Evolutionary conservation across 169 alveolate species (phyloP).

Genomic region (Cyclospora cayetanensis): DNA sequence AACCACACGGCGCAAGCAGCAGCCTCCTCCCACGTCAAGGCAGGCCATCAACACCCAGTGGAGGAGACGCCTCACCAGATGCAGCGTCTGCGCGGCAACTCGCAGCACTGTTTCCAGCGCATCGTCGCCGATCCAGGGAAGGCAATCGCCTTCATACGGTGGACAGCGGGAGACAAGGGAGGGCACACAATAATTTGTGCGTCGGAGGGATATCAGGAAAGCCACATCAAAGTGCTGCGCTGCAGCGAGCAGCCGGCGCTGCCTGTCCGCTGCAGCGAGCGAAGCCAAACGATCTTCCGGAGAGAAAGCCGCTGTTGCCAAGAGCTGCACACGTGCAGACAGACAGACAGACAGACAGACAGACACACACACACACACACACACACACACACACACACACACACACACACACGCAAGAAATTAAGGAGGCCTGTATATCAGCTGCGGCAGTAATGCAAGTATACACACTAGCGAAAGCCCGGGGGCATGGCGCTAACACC

Average conservation of each 20-base stretch:
- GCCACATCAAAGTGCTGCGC: constrained; percentile 41
- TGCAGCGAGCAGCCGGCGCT: constrained; percentile 35
- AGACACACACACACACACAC: not conserved
- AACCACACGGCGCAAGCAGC: not conserved
- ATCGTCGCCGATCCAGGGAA: not conserved
- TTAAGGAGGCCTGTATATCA: not conserved
- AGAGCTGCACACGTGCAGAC: constrained; percentile 16
- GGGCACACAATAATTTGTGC: constrained; percentile 18
- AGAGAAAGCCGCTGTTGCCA: not conserved
- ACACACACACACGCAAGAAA: not conserved
- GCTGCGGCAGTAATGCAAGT: not conserved
- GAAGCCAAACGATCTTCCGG: not conserved
- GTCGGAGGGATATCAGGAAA: not conserved
- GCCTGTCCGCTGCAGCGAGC: constrained; percentile 11
- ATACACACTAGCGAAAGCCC: not conserved
- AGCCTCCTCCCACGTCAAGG: not conserved
- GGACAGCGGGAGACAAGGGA: constrained; percentile 40
- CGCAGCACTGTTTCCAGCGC: not conserved
- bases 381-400: not conserved
- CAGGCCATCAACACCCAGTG: not conserved
- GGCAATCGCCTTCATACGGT: not conserved
- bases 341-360: not conserved
- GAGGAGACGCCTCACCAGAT: not conserved
- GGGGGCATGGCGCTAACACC: not conserved
- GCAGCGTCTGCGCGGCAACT: not conserved